phyloP scores from a whole-genome alignment of 192 early-diverging fungal species.

The Coemansia sp. region DNA sequence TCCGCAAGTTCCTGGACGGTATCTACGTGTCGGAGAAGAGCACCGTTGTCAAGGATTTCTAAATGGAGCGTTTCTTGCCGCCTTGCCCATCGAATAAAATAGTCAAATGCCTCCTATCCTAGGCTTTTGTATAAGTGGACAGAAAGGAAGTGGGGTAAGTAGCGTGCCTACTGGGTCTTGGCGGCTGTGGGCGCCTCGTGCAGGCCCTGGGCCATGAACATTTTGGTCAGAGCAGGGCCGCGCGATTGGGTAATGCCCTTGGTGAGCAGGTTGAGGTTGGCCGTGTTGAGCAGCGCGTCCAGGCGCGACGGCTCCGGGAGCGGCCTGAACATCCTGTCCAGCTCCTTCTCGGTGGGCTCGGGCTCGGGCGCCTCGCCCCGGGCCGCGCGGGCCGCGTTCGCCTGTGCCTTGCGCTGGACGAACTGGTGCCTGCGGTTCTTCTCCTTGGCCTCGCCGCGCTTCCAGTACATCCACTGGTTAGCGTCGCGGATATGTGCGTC shows the following conservation, averaged over 20 bases:
- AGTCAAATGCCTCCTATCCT: no score
- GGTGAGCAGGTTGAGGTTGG: slow-evolving; percentile 88
- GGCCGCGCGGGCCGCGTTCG: slow-evolving; percentile 65
- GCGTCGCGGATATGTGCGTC: slow-evolving; percentile 90
- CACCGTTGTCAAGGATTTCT: slow-evolving; percentile 55
- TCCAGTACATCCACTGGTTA: slow-evolving; percentile 92
- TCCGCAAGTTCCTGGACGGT: slow-evolving; percentile 99
- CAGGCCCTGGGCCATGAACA: slow-evolving; percentile 76
- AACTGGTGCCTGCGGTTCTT: slow-evolving; percentile 66
- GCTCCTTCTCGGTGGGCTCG: slow-evolving; percentile 63
- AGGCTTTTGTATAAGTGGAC: no score
- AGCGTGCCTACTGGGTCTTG: no score
- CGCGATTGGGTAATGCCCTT: slow-evolving; percentile 91
- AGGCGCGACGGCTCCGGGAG: slow-evolving; percentile 86
- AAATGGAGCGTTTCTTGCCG: neutral
- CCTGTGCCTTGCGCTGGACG: slow-evolving; percentile 57
- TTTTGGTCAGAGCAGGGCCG: slow-evolving; percentile 88
- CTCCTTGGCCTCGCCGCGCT: slow-evolving; percentile 83
- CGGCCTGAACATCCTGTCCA: slow-evolving; percentile 57
- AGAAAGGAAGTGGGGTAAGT: no score
- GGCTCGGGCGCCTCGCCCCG: slow-evolving; percentile 65
- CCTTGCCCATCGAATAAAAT: slow-evolving; percentile 6
- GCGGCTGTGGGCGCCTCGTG: slow-evolving; percentile 48
- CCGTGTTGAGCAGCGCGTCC: slow-evolving; percentile 80
- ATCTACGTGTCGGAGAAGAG: slow-evolving; percentile 91